Evolutionary conservation across 768 basidiomycete species (phyloP), one percentile per base, ranked within the genome.

Genomic region (Hydnomerulius pinastri): DNA sequence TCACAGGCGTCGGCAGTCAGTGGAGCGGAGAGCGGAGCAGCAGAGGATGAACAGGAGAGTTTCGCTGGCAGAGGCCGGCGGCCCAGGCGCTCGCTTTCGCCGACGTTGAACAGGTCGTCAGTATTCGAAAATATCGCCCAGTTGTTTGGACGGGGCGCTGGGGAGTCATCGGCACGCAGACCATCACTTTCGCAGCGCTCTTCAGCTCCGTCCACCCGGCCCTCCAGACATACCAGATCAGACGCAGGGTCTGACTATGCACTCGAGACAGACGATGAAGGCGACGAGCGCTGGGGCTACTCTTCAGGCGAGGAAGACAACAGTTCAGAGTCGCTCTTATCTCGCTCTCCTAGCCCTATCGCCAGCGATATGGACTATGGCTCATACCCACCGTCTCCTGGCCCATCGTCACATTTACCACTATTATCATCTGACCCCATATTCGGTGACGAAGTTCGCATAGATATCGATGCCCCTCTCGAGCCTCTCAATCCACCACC

Each of bases 261-360:
- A 18, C 54, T 81, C 4, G 80, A 72, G 24, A 73, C 71, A 10
- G 84, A 78, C 3, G 79, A 80, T 23, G 82, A 82, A 32, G 77
- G 73, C 50, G 81, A 84, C 37, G 89, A 92, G 56, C 79, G 90
- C n/a, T 94, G 92, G 92, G 92, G 92, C 4, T 94, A 93, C 68
- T 84, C 87, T n/a, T 92, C 92, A 3, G 89, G 82, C 20, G 92
- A 94, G 61, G 89, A 80, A 50, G 79, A 87, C 59, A 81, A 82
- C 20, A 75, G 74, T 18, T 75, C 28, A 12, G 66, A 45, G 12
- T 68, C 68, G 25, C 35, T 48, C 18, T 25, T 27, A 15, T 64
- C 66, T 13, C 57, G 20, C n/a, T 12, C 53, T 23, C 54, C 66
- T 15, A 61, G 55, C 35, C 55, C 55, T 20, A 20, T 78, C 24